A percentile compares a stretch with the other conserved stretches of the same genome.
Conservation (phyloP, 345 rosid genomes). For the Hirschfeldia incana region DNA sequence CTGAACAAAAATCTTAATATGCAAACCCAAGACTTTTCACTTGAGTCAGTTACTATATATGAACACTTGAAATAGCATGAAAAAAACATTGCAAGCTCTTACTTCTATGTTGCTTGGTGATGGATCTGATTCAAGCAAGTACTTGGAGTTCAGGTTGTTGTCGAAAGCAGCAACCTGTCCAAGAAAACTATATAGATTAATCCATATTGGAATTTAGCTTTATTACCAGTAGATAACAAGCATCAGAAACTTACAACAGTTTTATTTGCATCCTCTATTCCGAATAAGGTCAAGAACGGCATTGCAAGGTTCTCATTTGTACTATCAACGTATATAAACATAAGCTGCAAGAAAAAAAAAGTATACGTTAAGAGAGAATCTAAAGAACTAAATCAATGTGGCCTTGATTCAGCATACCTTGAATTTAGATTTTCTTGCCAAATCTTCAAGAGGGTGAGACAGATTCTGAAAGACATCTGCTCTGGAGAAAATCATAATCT, state of each 20-base stretch:
- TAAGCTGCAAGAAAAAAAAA: neutral
- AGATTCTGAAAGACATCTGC: neutral
- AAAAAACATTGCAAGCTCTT: no score
- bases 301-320: neutral
- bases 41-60: neutral
- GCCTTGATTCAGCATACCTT: slow-evolving; percentile 46
- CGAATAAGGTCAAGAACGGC: neutral
- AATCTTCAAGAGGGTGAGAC: neutral
- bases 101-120: slow-evolving; percentile 62
- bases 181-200: slow-evolving; percentile 21
- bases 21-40: neutral
- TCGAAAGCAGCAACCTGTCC: slow-evolving; percentile 79
- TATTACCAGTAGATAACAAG: neutral
- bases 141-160: slow-evolving; percentile 61
- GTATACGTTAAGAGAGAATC: neutral
- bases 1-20: slow-evolving; percentile 63
- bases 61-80: slow-evolving; percentile 7
- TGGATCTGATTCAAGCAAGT: slow-evolving; percentile 64
- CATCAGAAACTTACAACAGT: slow-evolving; percentile 45
- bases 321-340: slow-evolving; percentile 25
- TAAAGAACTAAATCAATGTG: neutral
- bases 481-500: neutral
- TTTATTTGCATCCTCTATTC: slow-evolving; percentile 19
- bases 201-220: neutral
- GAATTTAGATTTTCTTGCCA: slow-evolving; percentile 24